Evolutionary conservation across 352 stramenopile species (phyloP), one percentile per base, ranked within the genome.

Genomic region (Pythium coloratum): DNA sequence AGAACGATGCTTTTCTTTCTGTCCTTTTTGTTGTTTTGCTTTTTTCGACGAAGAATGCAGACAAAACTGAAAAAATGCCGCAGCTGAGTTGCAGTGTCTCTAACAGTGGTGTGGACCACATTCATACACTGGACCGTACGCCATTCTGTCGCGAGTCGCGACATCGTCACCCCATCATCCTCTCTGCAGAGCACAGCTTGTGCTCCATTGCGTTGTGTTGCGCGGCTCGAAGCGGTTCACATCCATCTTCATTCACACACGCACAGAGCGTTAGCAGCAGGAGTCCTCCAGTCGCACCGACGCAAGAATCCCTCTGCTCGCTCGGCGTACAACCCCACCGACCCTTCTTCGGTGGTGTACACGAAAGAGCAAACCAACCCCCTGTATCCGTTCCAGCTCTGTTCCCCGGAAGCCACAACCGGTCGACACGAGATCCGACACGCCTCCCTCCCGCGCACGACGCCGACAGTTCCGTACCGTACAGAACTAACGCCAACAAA

Each of bases 31-130:
- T 36, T 57, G 42, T 12, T 50, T 34, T 24, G 42, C 8, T 50
- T 50, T 50, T 50, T 57, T 65, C 33, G 10, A 26, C 49, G 18
- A 38, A 32, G 33, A 59, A 6, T 59, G 18, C 32, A 30, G 47
- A 51, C 46, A n/a, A 53, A 53, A 53, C 46, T 32, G 46, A 24
- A 53, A 32, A 50, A 34, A 33, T 60, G 34, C 55, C 26, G 59
- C 59, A 65, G 59, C 59, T 65, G 49, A 65, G 59, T 59, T 65
- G 28, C 44, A 8, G 34, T 65, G 59, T 59, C 59, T 53, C 47
- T 65, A 34, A 33, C 47, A 50, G 47, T 65, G 30, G 20, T 51
- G 59, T 65, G 59, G 59, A 53, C 47, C 59, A 65, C 59, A 58
- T 34, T 24, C 5, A 18, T 16, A 49, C 18, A 51, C n/a, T 59